Conservation (phyloP, 2,329 filamentous ascomycete species). For the Eutypella sp. region DNA sequence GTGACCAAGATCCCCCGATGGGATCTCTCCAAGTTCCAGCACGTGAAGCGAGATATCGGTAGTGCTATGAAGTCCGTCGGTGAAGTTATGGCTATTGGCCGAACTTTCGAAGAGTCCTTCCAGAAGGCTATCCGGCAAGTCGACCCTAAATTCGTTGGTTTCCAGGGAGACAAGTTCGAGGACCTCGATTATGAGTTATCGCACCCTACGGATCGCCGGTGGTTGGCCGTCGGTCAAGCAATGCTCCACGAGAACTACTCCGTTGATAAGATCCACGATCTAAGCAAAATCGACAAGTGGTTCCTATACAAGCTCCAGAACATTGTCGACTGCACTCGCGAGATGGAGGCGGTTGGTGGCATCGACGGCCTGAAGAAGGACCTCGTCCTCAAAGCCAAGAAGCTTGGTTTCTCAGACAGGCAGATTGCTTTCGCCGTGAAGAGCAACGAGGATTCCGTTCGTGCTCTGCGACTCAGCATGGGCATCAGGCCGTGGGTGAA, state of each 20-base stretch:
- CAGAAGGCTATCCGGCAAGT: conserved; percentile 98
- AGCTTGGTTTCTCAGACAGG: conserved; percentile 94
- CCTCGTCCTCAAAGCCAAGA: conserved; percentile 86
- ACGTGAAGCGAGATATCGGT: conserved; percentile 95
- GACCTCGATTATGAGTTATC: conserved; percentile 83
- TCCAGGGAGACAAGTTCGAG: conserved; percentile 93
- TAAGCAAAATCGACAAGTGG: conserved; percentile 99
- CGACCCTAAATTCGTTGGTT: conserved; percentile 84
- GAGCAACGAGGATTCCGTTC: conserved; percentile 83
- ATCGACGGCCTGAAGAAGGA: conserved; percentile 84
- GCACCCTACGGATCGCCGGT: conserved; percentile 93
- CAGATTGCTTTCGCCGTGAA: conserved; percentile 87
- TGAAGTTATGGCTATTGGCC: conserved; percentile 98
- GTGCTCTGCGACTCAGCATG: conserved; percentile 76
- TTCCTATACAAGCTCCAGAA: conserved; percentile 98
- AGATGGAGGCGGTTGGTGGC: conserved; percentile 78
- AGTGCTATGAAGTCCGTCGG: conserved; percentile 99
- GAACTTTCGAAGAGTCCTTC: conserved; percentile 98
- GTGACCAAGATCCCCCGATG: conserved; percentile 98
- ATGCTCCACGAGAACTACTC: conserved; percentile 97
- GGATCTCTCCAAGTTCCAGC: conserved; percentile 98
- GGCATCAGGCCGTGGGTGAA: conserved; percentile 94
- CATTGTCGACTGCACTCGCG: conserved; percentile 83
- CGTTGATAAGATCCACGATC: conserved; percentile 83
- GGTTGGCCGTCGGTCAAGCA: conserved; percentile 95